Evolutionary conservation across 352 stramenopile genomes (phyloP), one percentile per base, ranked within the genome.

Genomic region (Phytophthora citricola): DNA sequence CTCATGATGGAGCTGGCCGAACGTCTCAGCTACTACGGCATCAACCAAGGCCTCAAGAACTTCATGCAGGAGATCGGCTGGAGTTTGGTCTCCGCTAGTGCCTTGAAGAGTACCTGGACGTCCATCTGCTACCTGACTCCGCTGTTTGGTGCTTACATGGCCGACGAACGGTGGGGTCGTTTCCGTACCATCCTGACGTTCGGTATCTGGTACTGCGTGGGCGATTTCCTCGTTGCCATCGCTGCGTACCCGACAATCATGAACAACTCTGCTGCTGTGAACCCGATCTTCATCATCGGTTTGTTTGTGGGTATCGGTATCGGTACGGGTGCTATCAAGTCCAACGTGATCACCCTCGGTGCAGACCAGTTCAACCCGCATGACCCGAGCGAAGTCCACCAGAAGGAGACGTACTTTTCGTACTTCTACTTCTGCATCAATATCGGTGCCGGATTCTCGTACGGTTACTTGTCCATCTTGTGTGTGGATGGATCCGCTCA

Each of bases 361-460:
- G 83, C 74, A 6, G 79, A 89, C 57, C 82, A 89, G 58, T 91
- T 89, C 51, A 57, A 87, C 56, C 79, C 82, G 4, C 44, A 75
- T 31, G 77, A 85, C 55, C 73, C 69, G 0, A 63, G 57, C 9
- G 79, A 90, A 85, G 17, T 20, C 17, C 17, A 20, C 17, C 17
- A 20, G 17, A 20, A 20, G 17, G 17, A 20, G 17, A 20, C 71
- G 39, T 96, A 81, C 72, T 95, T 95, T 69, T 89, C 71, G 57
- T 92, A 83, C 64, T 94, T 93, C 52, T 96, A 96, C 69, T 92
- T 78, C 66, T 79, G 66, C 45, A 84, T 94, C 65, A 96, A 96
- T 65, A 41, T 92, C 11, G 88, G 89, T 8, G 50, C 89, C 0
- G 54, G 64, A 2, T 70, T 96, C 31, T 86, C 79, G 43, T 97